phyloP scores from a whole-genome alignment of 768 basidiomycete genomes.

The Boletus reticulatus region DNA sequence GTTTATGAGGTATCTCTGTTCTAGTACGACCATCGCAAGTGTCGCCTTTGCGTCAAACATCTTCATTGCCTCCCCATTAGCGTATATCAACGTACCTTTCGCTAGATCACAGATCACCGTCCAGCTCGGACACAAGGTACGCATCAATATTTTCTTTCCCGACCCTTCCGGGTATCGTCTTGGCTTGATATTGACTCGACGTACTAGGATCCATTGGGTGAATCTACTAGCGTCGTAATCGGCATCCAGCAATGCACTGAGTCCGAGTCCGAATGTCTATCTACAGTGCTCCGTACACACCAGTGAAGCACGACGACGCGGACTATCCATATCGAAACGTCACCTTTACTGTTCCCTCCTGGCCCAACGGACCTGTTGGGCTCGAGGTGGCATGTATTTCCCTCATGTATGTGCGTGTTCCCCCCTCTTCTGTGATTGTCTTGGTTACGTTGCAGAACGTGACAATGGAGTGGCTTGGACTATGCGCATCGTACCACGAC shows the following conservation, averaged over 20 bases:
- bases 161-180: neutral
- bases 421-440: too few species aligned
- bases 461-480: too few species aligned
- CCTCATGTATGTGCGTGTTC: neutral
- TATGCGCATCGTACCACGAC: too few species aligned
- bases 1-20: too few species aligned
- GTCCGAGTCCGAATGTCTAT: neutral
- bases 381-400: neutral
- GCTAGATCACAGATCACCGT: conserved; percentile 39
- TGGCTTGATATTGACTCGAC: neutral
- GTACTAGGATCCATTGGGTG: too few species aligned
- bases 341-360: neutral
- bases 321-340: neutral
- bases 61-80: conserved; percentile 26
- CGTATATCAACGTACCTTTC: conserved; percentile 30
- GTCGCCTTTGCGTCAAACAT: too few species aligned
- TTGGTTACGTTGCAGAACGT: too few species aligned
- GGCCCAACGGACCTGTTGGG: neutral
- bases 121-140: conserved; percentile 34
- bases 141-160: conserved; percentile 19
- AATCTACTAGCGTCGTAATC: conserved; percentile 3
- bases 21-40: too few species aligned
- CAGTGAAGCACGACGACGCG: neutral
- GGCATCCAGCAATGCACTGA: neutral
- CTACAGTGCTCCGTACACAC: neutral